These are phyloP conservation scores for Paramecium sonneborni DNA, from an alignment of 73 alveolate genomes.

Conservation along the genomic window DNA sequence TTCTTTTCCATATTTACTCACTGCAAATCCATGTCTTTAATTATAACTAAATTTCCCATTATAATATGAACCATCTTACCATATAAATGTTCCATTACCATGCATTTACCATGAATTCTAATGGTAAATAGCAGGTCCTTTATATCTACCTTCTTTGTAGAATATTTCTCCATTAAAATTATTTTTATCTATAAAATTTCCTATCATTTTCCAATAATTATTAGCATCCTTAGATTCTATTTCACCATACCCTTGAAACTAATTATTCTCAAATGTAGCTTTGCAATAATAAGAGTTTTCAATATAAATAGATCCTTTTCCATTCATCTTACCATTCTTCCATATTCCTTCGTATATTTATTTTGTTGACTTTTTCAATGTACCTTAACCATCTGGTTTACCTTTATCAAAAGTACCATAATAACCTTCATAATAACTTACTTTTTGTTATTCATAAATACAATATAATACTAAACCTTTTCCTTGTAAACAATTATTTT, in stretches of 20 bases:
- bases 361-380: background rate
- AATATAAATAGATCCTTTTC: background rate
- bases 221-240: background rate
- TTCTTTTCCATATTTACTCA: background rate
- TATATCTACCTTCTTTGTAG: background rate
- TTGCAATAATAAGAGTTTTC: background rate
- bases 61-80: background rate
- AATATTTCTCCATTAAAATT: background rate
- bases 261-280: background rate
- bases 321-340: background rate
- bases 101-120: background rate
- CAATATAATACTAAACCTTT: background rate
- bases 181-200: background rate
- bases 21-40: background rate
- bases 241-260: background rate
- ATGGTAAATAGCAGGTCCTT: background rate
- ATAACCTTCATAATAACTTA: background rate
- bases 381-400: background rate
- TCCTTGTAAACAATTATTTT: background rate
- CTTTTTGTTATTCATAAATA: background rate
- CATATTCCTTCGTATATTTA: background rate
- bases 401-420: background rate
- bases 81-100: background rate
- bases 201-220: background rate
- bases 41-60: background rate